A percentile compares a stretch with the other conserved stretches of the same genome.
Conservation (phyloP, 768 basidiomycete species). For the Leccinum imitatum region DNA sequence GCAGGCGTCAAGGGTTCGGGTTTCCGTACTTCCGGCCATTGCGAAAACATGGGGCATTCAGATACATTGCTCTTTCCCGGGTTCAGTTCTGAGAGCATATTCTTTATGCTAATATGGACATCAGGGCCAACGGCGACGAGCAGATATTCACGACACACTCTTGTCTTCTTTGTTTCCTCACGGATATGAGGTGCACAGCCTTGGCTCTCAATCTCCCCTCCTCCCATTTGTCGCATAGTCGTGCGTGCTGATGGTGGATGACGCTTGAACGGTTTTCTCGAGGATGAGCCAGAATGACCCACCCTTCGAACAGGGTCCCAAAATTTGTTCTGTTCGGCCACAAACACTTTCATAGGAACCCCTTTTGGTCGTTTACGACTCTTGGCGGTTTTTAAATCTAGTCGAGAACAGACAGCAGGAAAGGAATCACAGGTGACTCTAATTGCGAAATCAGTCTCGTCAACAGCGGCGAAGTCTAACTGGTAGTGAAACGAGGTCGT, state of each 20-base stretch:
- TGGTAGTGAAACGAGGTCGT: background rate
- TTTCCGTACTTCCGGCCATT: constrained; percentile 9
- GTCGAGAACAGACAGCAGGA: background rate
- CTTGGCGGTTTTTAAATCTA: background rate
- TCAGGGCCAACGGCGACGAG: background rate
- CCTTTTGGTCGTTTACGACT: background rate
- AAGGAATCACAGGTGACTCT: background rate
- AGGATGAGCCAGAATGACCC: background rate
- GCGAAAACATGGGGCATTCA: background rate
- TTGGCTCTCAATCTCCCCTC: background rate
- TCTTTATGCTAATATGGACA: constrained; percentile 1
- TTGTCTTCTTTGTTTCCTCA: constrained; percentile 3
- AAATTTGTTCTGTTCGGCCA: background rate
- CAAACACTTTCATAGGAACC: background rate
- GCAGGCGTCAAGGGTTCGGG: constrained; percentile 1
- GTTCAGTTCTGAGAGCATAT: background rate
- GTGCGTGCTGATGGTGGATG: constrained; percentile 7
- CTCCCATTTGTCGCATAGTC: background rate
- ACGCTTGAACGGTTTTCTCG: background rate
- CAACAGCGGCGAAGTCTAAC: background rate
- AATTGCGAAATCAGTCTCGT: no score
- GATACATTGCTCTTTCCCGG: background rate
- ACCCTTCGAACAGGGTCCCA: constrained; percentile 1
- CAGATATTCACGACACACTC: constrained; percentile 2
- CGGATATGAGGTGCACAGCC: background rate